These are phyloP conservation scores for Rutstroemia sp. DNA, from an alignment of 2,329 filamentous ascomycete genomes.

Conservation along the genomic window DNA sequence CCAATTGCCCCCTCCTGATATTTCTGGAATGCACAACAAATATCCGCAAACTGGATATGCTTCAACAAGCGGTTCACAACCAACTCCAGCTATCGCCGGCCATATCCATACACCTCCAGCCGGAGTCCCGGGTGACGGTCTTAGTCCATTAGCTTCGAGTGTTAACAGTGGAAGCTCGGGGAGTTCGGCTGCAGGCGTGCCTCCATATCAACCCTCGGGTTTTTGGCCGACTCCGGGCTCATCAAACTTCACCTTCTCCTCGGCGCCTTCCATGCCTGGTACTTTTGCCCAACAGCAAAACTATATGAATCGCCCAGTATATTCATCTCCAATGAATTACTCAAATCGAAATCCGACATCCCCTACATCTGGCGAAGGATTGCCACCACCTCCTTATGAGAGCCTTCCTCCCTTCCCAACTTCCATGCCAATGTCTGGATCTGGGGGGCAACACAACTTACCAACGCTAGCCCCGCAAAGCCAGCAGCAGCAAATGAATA, in stretches of 20 bases:
- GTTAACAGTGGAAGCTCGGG: constrained; percentile 53
- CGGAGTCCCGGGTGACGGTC: constrained; percentile 49
- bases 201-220: constrained; percentile 49
- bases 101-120: constrained; percentile 35
- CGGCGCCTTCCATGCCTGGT: constrained; percentile 34
- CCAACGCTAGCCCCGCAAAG: constrained; percentile 33
- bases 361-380: constrained; percentile 51
- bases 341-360: constrained; percentile 48
- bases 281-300: constrained; percentile 30
- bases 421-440: constrained; percentile 48
- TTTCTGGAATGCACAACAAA: constrained; percentile 39
- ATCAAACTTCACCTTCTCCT: constrained; percentile 47
- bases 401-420: constrained; percentile 56
- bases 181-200: constrained; percentile 47
- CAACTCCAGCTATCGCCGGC: constrained; percentile 31
- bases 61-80: constrained; percentile 35
- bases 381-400: constrained; percentile 63
- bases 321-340: constrained; percentile 48
- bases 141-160: constrained; percentile 54
- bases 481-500: constrained; percentile 32
- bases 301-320: constrained; percentile 43
- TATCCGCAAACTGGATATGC: constrained; percentile 4
- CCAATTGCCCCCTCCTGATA: constrained; percentile 57
- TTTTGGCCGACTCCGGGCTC: constrained; percentile 49
- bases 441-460: constrained; percentile 31